Base-by-base conservation (phyloP, 2,329 filamentous ascomycete species). In the Arachnopeziza araneosa region DNA sequence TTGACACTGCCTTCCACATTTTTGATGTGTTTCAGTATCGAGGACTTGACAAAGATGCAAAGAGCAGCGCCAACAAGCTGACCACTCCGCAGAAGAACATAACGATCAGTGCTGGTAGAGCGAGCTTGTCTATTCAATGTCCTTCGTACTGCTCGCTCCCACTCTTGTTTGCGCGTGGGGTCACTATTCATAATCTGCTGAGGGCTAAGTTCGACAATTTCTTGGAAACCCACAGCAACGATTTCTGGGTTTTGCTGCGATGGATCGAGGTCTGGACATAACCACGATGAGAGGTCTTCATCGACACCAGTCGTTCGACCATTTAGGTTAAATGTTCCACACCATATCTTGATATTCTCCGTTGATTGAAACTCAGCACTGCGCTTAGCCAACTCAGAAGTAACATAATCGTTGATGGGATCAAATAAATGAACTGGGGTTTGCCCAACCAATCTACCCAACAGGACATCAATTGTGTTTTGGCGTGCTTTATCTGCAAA, bases 161-260 rank as follows among this genome's bases (percentile, higher is more conserved):
- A 99, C 22, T 87, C 78, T 64, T 91, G 87, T 66, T 93, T 90
- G 57, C 90, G 84, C 2, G 87, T 85, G 1, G 95, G 95, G 72
- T 99, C 93, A 62, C 93, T 98, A 66, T 96, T 96, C 92, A 99
- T 97, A 70, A 99, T 98, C 71, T 99, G 95, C 73, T 98, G 93
- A 19, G 96, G 95, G 68, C 91, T 97, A 53, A 99, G 79, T 71
- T 96, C 91, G n/a, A 99, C 95, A 64, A 99, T 98, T 74, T 99
- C 95, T 72, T 99, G 95, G 69, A 99, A 98, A 0, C 91, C 95
- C 19, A 97, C 87, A 8, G 89, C 92, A 56, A 96, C 86, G 48
- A 99, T 90, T 60, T 93, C 90, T 6, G 95, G 93, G 62, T 90
- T 85, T 53, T 82, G 77, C 52, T 80, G 75, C n/a, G 79, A 77